Percentiles rank a stretch among this genome's conserved stretches.
Conservation (phyloP, 1,284 basidiomycete species). For the Paramarasmius palmivorus region DNA sequence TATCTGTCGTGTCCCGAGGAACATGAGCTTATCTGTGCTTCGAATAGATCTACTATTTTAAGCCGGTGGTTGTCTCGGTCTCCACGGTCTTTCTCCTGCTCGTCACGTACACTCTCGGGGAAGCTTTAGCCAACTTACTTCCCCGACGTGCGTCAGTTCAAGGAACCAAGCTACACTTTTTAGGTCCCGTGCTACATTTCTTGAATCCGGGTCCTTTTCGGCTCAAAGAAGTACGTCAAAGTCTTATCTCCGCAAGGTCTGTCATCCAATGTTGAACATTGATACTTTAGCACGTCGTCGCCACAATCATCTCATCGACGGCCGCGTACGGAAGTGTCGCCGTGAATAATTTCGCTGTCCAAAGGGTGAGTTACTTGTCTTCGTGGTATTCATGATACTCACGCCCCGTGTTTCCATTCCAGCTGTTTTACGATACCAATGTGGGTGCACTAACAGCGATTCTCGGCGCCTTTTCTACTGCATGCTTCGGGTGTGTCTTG, state of each 20-base stretch:
- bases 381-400: background rate
- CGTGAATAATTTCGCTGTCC: constrained; percentile 63
- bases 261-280: too few relatives aligned
- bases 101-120: constrained; percentile 54
- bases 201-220: constrained; percentile 61
- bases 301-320: constrained; percentile 61
- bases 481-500: constrained; percentile 53
- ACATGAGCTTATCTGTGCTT: background rate
- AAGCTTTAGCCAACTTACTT: constrained; percentile 50
- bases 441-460: constrained; percentile 58
- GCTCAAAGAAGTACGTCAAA: constrained; percentile 56
- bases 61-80: constrained; percentile 53
- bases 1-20: background rate
- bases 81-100: constrained; percentile 62
- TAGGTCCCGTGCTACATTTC: constrained; percentile 43
- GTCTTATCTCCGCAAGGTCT: too few relatives aligned
- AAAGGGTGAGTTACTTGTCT: constrained; percentile 40
- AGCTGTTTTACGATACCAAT: constrained; percentile 63
- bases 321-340: constrained; percentile 52
- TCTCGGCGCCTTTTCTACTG: constrained; percentile 65
- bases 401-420: background rate
- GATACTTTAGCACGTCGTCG: constrained; percentile 52
- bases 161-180: constrained; percentile 38
- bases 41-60: constrained; percentile 59
- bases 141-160: constrained; percentile 39